phyloP scores from a whole-genome alignment of 208 protist genomes.

The Sergeia podlipaevii region DNA sequence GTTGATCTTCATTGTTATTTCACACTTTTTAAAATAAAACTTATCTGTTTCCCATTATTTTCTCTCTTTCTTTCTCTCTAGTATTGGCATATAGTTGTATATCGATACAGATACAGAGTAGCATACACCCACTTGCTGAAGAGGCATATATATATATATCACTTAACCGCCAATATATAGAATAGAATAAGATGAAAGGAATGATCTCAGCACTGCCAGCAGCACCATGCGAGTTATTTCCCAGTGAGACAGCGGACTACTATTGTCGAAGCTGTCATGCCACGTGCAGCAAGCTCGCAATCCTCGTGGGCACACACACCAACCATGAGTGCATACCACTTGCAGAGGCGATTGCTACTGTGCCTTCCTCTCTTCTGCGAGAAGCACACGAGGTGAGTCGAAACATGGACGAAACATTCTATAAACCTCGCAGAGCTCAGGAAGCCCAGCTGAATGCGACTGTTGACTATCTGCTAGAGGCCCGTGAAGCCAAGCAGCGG shows the following conservation, averaged over 20 bases:
- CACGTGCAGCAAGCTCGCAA: conserved; percentile 35
- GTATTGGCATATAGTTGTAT: no score
- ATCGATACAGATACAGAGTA: no score
- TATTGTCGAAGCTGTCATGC: conserved; percentile 65
- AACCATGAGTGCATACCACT: conserved; percentile 58
- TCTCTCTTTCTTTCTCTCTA: no score
- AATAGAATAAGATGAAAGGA: neutral
- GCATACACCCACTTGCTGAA: no score
- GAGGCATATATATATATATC: no score
- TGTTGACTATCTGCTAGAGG: conserved; percentile 20
- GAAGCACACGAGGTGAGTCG: conserved; percentile 27
- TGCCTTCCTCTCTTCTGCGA: conserved; percentile 44
- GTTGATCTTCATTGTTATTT: no score
- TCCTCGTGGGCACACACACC: conserved; percentile 71
- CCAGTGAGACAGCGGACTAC: conserved; percentile 28
- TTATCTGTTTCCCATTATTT: no score
- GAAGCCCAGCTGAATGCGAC: conserved; percentile 22
- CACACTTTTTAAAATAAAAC: no score
- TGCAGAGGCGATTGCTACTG: conserved; percentile 27
- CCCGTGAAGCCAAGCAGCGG: conserved; percentile 18
- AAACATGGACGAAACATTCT: conserved; percentile 27
- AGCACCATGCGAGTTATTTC: conserved; percentile 17
- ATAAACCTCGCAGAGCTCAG: conserved; percentile 33
- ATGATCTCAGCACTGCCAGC: neutral
- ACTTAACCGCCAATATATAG: no score